Evolutionary conservation across 2,329 filamentous ascomycete genomes (phyloP), one percentile per base, ranked within the genome.

Genomic region (Diaporthe australafricana): DNA sequence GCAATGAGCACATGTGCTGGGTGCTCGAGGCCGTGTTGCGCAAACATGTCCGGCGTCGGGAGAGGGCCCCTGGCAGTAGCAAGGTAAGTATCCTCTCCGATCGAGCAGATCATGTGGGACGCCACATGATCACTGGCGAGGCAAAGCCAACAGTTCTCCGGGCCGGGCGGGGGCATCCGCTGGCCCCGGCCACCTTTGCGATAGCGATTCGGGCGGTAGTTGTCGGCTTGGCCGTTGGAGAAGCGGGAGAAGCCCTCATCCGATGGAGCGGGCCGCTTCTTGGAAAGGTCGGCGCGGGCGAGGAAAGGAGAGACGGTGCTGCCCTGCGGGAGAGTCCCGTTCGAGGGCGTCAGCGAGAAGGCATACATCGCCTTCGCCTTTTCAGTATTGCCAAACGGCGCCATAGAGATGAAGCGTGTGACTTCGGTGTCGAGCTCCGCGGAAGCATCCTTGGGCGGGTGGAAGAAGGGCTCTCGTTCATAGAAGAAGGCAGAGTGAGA

Each of bases 41-140:
- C 77, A 80, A 95, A 97, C 2, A 92, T 95, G 9, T 88, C 84
- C 0, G 89, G 82, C 1, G 91, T 92, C 1, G 94, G 92, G 0
- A 99, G 87, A 6, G 96, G 95, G 0, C 96, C 96, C 81, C 98
- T 98, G 72, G 96, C 94, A 30, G 93, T 96, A 35, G 96, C 97
- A 69, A 98, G 83, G 81, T 98, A 98, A 68, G 91, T 88, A 73
- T 97, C 93, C 22, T 95, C 91, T 68, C 94, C 96, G 75, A 99
- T 96, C 32, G 93, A 95, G 75, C 93, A 93, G 77, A 98, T 92
- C 82, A 99, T 93, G 82, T 99, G 96, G 1, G 92, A 92, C 67
- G 93, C 93, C 55, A 96, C 86, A 73, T 92, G 93, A 7, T 93
- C 90, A 80, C 97, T 98, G 7, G 94, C 95, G 14, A 99, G 87